Base-by-base conservation (phyloP, 2,329 filamentous ascomycete genomes). In the Fusarium sp. region DNA sequence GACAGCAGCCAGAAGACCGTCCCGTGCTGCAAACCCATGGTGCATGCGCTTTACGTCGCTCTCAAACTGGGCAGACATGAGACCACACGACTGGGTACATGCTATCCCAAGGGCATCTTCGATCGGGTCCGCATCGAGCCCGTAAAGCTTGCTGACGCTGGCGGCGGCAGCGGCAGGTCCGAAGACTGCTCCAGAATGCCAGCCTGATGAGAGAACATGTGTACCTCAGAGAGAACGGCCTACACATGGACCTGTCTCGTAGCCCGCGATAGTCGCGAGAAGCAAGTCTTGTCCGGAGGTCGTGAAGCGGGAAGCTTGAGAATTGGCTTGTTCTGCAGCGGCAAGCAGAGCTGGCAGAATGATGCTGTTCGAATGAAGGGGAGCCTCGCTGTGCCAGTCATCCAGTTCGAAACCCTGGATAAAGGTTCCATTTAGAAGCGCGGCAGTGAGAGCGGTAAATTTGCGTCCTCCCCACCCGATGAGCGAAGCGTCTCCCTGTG, bases 1-100 rank as follows among this genome's bases (percentile, higher is more conserved):
- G 37, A 61, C 31, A 25, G 9, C 54, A n/a, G 59, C 59, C 52
- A 59, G 19, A 23, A 61, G 38, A 29, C 59, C 59, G 25, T 44
- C 59, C 10, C 59, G 38, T 8, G 59, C 59, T 10, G 59, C 51
- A 7, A 61, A 59, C n/a, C 59, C 52, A 23, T 61, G 59, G 10
- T 61, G 59, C 59, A 61, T 61, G 6, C 59, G 51, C 59, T 61
- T 59, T 6, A 59, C 52, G 15, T 61, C 59, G 52, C 52, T 61
- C 56, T 61, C 52, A 19, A 61, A 61, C 31, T 61, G 38, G 7
- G 52, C 38, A 15, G 59, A 61, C 52, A 61, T 61, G 10, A 61
- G 52, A 19, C 59, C 59, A 16, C 38, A 61, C 1, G 52, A 41
- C n/a, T 61, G 52, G 7, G 52, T 61, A 23, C 59, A 61, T 23